A percentile compares a stretch with the other conserved stretches of the same genome.
phyloP scores from a whole-genome alignment of 257 asterid genomes.

The Nicotiana knightiana region DNA sequence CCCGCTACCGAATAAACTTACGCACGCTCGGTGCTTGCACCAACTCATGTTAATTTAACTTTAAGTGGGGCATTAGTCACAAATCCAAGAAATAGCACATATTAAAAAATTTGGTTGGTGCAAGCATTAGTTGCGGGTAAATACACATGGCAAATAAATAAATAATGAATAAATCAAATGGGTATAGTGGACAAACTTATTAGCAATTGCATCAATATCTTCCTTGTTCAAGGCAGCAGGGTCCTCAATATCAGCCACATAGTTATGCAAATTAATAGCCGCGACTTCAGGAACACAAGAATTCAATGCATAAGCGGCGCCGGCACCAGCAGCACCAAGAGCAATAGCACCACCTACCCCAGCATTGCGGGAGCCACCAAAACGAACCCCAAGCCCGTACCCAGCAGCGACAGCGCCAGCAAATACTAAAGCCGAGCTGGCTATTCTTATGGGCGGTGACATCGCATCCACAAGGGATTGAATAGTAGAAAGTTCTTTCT shows the following conservation, averaged over 20 bases:
- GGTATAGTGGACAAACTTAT: slow-evolving; percentile 30
- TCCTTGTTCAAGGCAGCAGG: slow-evolving; percentile 73
- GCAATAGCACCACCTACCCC: slow-evolving; percentile 80
- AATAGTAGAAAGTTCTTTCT: slow-evolving; percentile 51
- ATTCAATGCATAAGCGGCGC: slow-evolving; percentile 77
- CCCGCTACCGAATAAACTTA: background rate
- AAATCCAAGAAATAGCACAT: background rate
- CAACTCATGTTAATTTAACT: background rate
- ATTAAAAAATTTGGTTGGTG: background rate
- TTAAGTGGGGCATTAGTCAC: background rate
- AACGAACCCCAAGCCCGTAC: slow-evolving; percentile 66
- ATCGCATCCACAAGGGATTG: slow-evolving; percentile 69
- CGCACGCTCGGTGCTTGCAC: background rate
- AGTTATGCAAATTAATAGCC: slow-evolving; percentile 76
- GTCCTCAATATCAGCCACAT: slow-evolving; percentile 67
- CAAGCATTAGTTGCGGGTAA: background rate
- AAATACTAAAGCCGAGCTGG: slow-evolving; percentile 60
- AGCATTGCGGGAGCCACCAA: slow-evolving; percentile 70
- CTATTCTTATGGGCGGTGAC: slow-evolving; percentile 75
- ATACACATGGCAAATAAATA: background rate
- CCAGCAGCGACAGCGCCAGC: slow-evolving; percentile 83
- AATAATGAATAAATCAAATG: background rate
- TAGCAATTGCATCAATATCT: slow-evolving; percentile 75
- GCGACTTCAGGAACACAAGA: slow-evolving; percentile 88
- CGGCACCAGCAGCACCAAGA: slow-evolving; percentile 83